Base-by-base conservation (phyloP, 108 stramenopile genomes). In the Epithemia pelagica region DNA sequence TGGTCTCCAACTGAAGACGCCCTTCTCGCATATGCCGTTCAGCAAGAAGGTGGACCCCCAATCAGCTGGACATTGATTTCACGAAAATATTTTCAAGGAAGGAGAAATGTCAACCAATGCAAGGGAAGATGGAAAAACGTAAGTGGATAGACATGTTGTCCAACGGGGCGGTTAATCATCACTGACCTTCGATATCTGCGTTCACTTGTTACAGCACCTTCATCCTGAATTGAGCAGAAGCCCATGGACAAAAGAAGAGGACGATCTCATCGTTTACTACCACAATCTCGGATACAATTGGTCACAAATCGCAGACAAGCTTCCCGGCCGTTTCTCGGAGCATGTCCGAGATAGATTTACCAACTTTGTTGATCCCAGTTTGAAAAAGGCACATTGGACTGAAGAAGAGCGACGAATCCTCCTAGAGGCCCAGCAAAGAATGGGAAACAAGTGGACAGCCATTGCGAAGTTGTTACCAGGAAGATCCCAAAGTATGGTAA, bases 291-390 rank as follows among this genome's bases (percentile, higher is more conserved):
- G 80, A 1, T 63, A 59, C 28, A 73, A 68, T 46, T 90, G 86
- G 86, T 74, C 81, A 22, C 62, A 70, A 7, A 96, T 98, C 58
- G 94, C 96, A 10, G 65, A 68, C 19, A 62, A 63, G 0, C 67
- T 98, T 2, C 94, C 95, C 7, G 96, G 97, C 18, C 87, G 97
- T 28, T 90, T 96, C 55, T 90, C 90, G 22, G 97, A 98, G 69
- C 95, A 95, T 62, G 85, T 96, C 62, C 87, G 96, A 51, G 94
- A 95, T 64, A 91, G 95, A 28, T 98, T 93, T 89, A 80, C 90
- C 68, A 97, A 97, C 74, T 79, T 78, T 58, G 77, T 99, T 10
- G 90, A 97, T 74, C 98, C 96, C 5, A 66, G 72, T 58, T 80
- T 97, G 56, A 88, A 89, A 59, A 87, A 86, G 62, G 81, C 72